Base-by-base conservation (phyloP, 225 moss, liverwort and hornwort genomes). In the Physcomitrellopsis africana region DNA sequence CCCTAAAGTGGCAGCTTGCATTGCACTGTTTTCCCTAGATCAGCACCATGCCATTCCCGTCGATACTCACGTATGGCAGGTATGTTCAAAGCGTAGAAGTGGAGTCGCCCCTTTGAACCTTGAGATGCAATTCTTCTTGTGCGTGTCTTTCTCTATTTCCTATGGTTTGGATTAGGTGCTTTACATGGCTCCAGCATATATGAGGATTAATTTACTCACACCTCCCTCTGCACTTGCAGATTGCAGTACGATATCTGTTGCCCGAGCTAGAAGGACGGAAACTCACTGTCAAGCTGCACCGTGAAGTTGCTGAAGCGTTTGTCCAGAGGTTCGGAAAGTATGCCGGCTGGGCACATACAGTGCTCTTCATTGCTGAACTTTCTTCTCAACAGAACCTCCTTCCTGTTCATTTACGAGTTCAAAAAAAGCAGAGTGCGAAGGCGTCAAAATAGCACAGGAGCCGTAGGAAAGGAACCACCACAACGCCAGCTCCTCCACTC, bases 61-160 rank as follows among this genome's bases (percentile, higher is more conserved):
- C 16, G 99, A 99, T 68, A 99, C 99, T 18, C 99, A 99, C 71
- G 99, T 99, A 62, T 99, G 99, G 99, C 93, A 93, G 96, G 96
- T 96, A 69, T 73, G 70, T 67, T 64, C 9, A 49, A 59, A 63
- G 13, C 20, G 11, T 63, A 10, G 54, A 54, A 48, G 8, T 27
- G 9, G 7, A 32, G 32, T 44, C 9, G 57, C 3, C 14, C 54
- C 19, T 24, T 16, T 2, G 3, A 57, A 16, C 57, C 17, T 9
- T 37, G 51, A 60, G 58, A 15, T 51, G 42, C 9, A 37, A 51
- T 45, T 49, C 11, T 49, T 15, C 49, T 49, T 11, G 13, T 49
- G 2, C 4, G 10, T 60, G 26, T 60, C 6, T 60, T 60, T 23
- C 16, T 3, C 24, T 1, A 10, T 12, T 60, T 29, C 15, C 0